Percentiles rank a stretch among this genome's conserved stretches.
These are phyloP conservation scores for Populus ilicifolia DNA, from an alignment of 345 rosid species.

Conservation along the genomic window DNA sequence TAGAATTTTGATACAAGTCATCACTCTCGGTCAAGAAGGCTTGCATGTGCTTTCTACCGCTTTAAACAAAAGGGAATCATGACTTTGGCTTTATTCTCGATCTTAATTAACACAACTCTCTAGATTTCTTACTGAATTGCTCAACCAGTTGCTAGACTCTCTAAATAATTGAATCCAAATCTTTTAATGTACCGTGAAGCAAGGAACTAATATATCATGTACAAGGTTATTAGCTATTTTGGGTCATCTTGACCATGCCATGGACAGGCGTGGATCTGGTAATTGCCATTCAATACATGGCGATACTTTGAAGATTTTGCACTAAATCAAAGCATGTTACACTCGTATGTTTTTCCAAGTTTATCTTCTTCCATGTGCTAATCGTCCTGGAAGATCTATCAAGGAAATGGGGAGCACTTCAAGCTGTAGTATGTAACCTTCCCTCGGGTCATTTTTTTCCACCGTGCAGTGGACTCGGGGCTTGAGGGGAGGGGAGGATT, in stretches of 20 bases:
- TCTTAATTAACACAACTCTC: conserved; percentile 10
- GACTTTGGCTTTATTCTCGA: conserved; percentile 34
- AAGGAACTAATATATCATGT: conserved; percentile 8
- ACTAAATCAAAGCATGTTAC: not conserved
- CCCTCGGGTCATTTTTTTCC: not conserved
- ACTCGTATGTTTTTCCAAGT: not conserved
- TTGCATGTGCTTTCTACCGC: conserved; percentile 39
- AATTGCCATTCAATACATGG: not conserved
- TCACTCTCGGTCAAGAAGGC: conserved; percentile 22
- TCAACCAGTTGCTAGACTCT: not conserved
- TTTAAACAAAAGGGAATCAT: conserved; percentile 39
- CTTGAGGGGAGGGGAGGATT: not conserved
- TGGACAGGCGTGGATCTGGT: not conserved
- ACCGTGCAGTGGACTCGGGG: not conserved
- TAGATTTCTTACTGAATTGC: conserved; percentile 24
- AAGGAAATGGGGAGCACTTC: not conserved
- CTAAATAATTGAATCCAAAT: not conserved
- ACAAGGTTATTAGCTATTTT: not conserved
- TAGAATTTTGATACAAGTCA: not conserved
- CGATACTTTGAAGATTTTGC: not conserved
- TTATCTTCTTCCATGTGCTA: not conserved
- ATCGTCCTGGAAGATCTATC: not conserved
- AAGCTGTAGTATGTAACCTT: not conserved
- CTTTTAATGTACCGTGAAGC: conserved; percentile 13
- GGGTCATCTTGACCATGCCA: conserved; percentile 19